Evolutionary conservation across 805 yeast genomes (phyloP), one percentile per base, ranked within the genome.

Genomic region (Henningerozyma blattae): DNA sequence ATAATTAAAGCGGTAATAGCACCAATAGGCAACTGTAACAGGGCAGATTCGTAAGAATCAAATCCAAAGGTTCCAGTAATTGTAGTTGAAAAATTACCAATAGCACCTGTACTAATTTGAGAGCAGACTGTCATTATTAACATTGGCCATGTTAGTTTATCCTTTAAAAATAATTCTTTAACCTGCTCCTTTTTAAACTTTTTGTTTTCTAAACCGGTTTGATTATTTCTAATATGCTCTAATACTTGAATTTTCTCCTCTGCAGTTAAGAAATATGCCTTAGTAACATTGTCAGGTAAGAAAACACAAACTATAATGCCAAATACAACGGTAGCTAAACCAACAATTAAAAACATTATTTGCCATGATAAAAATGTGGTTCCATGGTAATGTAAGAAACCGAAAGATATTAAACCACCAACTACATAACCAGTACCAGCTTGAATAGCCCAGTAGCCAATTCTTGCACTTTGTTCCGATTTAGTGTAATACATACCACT

Each of bases 401-500:
- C 75, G 52, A 64, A 72, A 0, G 71, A 63, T 12, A 67, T 48
- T 16, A 65, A 32, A 3, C 71, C 70, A 38, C 72, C 71, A 20
- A 67, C 45, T 8, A 67, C 59, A 22, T 61, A 62, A 27, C 66
- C 67, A 3, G 62, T 48, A 14, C 81, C 79, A 1, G 76, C 73
- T 54, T 65, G 71, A n/a, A 70, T 58, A 4, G 73, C 70, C 73
- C 75, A 69, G 29, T 62, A 59, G 5, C 76, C 76, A 29, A 72
- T 70, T 47, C 76, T 58, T 20, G 61, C 57, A 27, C 67, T 56
- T 46, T 70, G 76, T 39, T 72, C 76, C 4, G 59, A 47, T 35
- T 66, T 67, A 26, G 68, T 67, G 55, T 73, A 77, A 56, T 73
- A 77, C 78, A 73, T 73, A 18, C 78, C 69, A 26, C 76, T 70